Evolutionary conservation across 2,329 filamentous ascomycete genomes (phyloP).

Genomic region (Pezicula radicicola): DNA sequence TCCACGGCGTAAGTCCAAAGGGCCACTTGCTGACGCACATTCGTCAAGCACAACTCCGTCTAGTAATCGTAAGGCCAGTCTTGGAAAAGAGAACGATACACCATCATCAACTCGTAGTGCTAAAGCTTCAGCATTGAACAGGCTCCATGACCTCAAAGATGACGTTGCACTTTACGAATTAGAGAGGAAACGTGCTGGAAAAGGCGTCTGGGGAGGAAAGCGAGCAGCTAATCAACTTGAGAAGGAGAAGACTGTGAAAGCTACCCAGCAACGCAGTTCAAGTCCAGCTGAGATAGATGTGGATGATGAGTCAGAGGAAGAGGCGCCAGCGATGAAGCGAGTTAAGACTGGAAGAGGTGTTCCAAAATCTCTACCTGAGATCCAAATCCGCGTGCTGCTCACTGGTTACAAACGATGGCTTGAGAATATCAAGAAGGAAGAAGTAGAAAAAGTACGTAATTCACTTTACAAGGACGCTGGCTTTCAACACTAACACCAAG

Average conservation of each 20-base stretch:
- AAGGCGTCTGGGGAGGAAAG: constrained; percentile 59
- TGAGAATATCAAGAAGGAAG: constrained; percentile 68
- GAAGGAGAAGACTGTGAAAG: constrained; percentile 35
- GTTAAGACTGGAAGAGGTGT: constrained; percentile 58
- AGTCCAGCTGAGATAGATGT: constrained; percentile 35
- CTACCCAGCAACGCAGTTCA: constrained; percentile 25
- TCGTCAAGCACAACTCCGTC: constrained; percentile 48
- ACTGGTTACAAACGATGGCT: constrained; percentile 86
- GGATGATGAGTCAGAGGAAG: constrained; percentile 41
- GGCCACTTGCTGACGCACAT: constrained; percentile 2
- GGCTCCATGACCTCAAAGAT: constrained; percentile 71
- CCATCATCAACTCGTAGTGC: constrained; percentile 80
- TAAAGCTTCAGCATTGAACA: constrained; percentile 78
- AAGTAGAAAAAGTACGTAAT: constrained; percentile 70
- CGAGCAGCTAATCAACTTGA: constrained; percentile 58
- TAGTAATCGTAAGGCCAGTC: constrained; percentile 44
- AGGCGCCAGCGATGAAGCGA: constrained; percentile 46
- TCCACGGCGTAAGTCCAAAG: constrained; percentile 4
- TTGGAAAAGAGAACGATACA: constrained; percentile 80
- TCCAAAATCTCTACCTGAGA: constrained; percentile 46
- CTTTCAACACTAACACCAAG: background rate
- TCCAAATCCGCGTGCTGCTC: constrained; percentile 73
- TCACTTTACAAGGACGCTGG: constrained; percentile 4
- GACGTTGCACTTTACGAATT: constrained; percentile 92
- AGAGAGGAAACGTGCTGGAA: constrained; percentile 73